phyloP scores from a whole-genome alignment of 768 basidiomycete species.

The Termitomyces sp. region DNA sequence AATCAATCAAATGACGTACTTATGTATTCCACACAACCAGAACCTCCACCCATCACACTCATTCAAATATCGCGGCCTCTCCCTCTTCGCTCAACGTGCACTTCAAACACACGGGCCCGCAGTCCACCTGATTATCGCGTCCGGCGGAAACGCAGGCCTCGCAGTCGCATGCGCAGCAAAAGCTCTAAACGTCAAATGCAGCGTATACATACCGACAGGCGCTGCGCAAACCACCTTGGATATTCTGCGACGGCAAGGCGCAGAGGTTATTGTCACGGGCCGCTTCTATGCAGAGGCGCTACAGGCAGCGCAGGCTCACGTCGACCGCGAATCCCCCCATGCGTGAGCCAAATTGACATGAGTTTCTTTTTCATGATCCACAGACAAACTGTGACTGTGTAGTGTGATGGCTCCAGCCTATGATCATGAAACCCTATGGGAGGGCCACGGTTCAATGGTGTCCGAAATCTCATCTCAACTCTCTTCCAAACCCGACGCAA shows the following conservation, averaged over 20 bases:
- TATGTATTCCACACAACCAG: conserved; percentile 25
- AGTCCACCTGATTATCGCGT: conserved; percentile 64
- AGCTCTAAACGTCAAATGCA: conserved; percentile 50
- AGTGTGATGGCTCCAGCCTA: conserved; percentile 71
- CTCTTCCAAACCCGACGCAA: conserved; percentile 51
- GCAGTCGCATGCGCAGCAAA: conserved; percentile 63
- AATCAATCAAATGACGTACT: background rate
- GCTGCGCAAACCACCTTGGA: conserved; percentile 42
- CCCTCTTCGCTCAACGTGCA: conserved; percentile 50
- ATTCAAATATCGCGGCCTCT: conserved; percentile 74
- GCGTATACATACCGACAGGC: conserved; percentile 59
- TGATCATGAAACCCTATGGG: conserved; percentile 64
- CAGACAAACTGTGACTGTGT: background rate
- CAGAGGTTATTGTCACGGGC: conserved; percentile 55
- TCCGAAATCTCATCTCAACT: conserved; percentile 56
- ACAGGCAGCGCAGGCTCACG: conserved; percentile 39
- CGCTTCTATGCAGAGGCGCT: conserved; percentile 54
- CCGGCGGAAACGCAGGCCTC: conserved; percentile 77
- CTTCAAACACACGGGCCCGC: conserved; percentile 42
- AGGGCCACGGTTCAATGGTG: conserved; percentile 74
- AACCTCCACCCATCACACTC: conserved; percentile 69
- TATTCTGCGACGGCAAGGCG: conserved; percentile 46
- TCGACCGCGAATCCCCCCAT: conserved; percentile 31
- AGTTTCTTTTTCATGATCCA: background rate
- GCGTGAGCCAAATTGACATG: conserved; percentile 37